Evolutionary conservation across 2,329 filamentous ascomycete species (phyloP), one percentile per base, ranked within the genome.

Genomic region (Penicillium aurantiogriseum): DNA sequence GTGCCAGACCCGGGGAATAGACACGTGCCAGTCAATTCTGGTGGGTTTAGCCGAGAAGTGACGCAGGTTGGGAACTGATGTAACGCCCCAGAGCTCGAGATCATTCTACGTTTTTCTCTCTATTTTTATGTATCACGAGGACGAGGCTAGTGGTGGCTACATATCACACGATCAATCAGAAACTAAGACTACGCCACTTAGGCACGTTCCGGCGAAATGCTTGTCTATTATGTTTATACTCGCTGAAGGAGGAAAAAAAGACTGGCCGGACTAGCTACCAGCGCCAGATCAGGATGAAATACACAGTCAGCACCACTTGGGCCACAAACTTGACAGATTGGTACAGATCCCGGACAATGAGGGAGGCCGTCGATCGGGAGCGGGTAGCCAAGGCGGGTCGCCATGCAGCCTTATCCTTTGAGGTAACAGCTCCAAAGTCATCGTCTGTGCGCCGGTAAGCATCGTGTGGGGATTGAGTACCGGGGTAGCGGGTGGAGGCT

Each of bases 231-330:
- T 62, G 17, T 57, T 47, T 45, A 62, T 59, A 52, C 74, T 56
- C 57, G 52, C 56, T 54, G 33, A 54, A 19, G 29, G 29, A 25
- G 27, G 27, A 36, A 17, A 31, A 27, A 33, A 29, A 23, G 15
- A 35, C 39, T 21, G 19, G 19, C 9, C 49, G 21, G 51, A 46
- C 55, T 33, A 60, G 61, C 56, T 70, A 90, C 62, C 87, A 87
- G 67, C 80, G 81, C 76, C 83, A 85, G 56, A 87, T 79, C 65
- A 93, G 75, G 76, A 86, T 90, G 31, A 79, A 79, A 80, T 89
- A 94, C 71, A 86, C 86, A 15, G 77, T 63, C 44, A 87, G 72
- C 21, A 84, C 85, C 72, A 89, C 82, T 80, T 83, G 85, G 6
- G 79, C 80, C 4, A 92, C 86, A 47, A 83, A 79, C 76, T 83